Percentiles rank a stretch among this genome's conserved stretches.
These are phyloP conservation scores for Mrakia hoshinonis DNA, from an alignment of 768 basidiomycete species.

Conservation along the genomic window DNA sequence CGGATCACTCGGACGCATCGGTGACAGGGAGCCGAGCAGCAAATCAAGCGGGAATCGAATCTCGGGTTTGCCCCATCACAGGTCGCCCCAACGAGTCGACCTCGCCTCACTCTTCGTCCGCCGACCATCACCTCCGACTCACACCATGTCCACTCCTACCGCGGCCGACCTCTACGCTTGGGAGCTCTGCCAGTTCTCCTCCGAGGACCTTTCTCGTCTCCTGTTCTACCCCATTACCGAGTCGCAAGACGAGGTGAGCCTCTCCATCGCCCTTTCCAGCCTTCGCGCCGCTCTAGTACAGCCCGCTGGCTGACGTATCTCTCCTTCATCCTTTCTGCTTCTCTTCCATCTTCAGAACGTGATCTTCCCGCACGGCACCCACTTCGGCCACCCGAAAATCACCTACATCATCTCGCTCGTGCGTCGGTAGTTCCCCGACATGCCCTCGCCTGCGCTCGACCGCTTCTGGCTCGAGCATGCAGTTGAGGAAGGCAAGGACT, in stretches of 20 bases:
- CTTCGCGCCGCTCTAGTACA: too few relatives aligned
- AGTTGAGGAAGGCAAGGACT: background rate
- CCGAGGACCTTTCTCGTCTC: background rate
- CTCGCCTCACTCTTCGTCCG: background rate
- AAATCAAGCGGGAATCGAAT: too few relatives aligned
- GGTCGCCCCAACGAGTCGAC: background rate
- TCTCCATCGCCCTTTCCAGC: background rate
- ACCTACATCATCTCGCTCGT: background rate
- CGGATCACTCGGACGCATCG: too few relatives aligned
- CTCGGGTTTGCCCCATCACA: too few relatives aligned
- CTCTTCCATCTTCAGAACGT: background rate
- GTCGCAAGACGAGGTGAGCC: background rate
- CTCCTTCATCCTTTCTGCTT: background rate
- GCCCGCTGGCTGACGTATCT: too few relatives aligned
- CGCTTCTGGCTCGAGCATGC: background rate
- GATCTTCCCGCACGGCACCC: background rate
- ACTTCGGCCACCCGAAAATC: background rate
- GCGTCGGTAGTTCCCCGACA: background rate
- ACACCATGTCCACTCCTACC: background rate
- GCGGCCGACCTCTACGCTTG: background rate
- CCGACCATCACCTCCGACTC: background rate
- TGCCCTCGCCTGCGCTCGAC: background rate
- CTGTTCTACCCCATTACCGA: background rate
- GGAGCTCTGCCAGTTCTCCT: background rate
- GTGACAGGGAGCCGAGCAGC: too few relatives aligned